Conservation (phyloP, 163 green algal genomes). For the Chlorella variabilis region DNA sequence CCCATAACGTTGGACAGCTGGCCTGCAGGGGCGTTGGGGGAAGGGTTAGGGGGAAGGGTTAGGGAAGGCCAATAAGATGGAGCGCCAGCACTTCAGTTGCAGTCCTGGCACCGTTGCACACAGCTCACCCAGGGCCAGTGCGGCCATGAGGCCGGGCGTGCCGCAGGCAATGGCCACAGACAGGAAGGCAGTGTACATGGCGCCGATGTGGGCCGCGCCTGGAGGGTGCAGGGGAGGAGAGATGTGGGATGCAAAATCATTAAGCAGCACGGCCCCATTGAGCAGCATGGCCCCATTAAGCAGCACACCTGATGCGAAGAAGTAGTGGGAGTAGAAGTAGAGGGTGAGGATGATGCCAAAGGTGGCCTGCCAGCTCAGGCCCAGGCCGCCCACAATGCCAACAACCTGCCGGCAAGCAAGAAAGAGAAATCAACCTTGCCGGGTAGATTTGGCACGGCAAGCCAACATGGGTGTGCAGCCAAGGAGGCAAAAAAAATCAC, state of each 20-base stretch:
- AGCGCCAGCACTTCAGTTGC: too few relatives aligned
- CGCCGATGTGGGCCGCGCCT: slow-evolving; percentile 98
- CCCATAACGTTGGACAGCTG: slow-evolving; percentile 99
- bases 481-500: too few relatives aligned
- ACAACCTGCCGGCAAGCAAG: slow-evolving; percentile 62
- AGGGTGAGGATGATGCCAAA: slow-evolving; percentile 92
- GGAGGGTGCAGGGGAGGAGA: not conserved
- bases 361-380: slow-evolving; percentile 93
- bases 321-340: slow-evolving; percentile 99
- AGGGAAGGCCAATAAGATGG: too few relatives aligned
- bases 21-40: too few relatives aligned
- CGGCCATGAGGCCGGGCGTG: slow-evolving; percentile 88
- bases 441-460: too few relatives aligned
- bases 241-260: too few relatives aligned
- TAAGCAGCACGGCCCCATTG: not conserved
- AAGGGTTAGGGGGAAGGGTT: too few relatives aligned
- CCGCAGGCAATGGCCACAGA: slow-evolving; percentile 94
- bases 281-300: not conserved
- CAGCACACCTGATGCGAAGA: slow-evolving; percentile 87
- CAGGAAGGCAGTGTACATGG: slow-evolving; percentile 99
- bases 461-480: too few relatives aligned
- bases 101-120: too few relatives aligned
- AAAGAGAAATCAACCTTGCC: not conserved
- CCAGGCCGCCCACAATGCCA: slow-evolving; percentile 81
- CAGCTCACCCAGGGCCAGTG: slow-evolving; percentile 85